Percentiles rank a stretch among this genome's conserved stretches.
Evolutionary conservation across 257 asterid genomes (phyloP).

Genomic region (Striga asiatica): DNA sequence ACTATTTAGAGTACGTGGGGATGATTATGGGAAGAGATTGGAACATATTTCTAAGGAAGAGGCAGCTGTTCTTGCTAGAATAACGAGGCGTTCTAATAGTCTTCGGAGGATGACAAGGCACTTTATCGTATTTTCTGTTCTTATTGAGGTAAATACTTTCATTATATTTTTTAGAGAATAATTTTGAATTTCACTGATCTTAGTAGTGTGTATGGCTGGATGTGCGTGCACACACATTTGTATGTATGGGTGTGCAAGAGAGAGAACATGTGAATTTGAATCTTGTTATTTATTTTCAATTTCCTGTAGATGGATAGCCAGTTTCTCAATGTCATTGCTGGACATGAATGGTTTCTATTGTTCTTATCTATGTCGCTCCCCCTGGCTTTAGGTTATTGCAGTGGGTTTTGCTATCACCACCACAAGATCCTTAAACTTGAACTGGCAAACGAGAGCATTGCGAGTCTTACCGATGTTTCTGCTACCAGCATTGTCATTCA

Average conservation of each 20-base stretch:
- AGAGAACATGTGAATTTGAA: too few species aligned
- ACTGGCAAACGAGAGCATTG: constrained; percentile 82
- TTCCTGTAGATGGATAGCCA: too few species aligned
- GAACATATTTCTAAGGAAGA: constrained; percentile 84
- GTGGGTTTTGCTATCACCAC: constrained; percentile 75
- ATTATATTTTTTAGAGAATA: neutral
- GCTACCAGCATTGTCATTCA: constrained; percentile 52
- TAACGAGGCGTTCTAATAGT: constrained; percentile 49
- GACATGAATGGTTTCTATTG: too few species aligned
- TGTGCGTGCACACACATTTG: too few species aligned
- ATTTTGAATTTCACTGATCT: neutral
- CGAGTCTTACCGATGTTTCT: constrained; percentile 83
- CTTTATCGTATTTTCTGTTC: constrained; percentile 45
- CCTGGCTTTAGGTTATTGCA: constrained; percentile 82
- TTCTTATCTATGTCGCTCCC: too few species aligned
- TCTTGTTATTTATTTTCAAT: too few species aligned
- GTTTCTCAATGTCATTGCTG: too few species aligned
- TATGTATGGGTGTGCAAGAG: too few species aligned
- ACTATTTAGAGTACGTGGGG: constrained; percentile 48
- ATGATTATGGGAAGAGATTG: constrained; percentile 87
- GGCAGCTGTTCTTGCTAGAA: constrained; percentile 56
- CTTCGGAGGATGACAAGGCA: constrained; percentile 51
- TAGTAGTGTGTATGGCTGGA: too few species aligned
- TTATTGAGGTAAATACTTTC: constrained; percentile 53
- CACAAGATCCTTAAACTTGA: constrained; percentile 56